Evolutionary conservation across 2,329 filamentous ascomycete species (phyloP).

Genomic region (Fusarium clavum): DNA sequence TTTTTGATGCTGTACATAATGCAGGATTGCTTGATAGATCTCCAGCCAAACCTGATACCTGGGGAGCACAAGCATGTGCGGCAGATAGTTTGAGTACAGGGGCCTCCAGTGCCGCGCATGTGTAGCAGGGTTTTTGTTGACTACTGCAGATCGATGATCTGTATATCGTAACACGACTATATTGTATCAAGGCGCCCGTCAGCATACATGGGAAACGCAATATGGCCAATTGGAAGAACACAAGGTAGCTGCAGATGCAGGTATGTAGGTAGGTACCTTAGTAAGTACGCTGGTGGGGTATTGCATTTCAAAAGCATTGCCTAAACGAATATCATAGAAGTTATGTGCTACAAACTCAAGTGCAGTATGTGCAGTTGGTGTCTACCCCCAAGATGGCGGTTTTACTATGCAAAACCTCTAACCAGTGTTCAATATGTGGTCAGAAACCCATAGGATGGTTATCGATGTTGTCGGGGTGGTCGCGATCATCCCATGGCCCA

Average conservation of each 20-base stretch:
- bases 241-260: constrained; percentile 14
- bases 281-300: not conserved
- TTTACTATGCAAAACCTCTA: not conserved
- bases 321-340: not conserved
- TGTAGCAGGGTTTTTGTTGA: constrained; percentile 28
- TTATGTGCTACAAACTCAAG: not conserved
- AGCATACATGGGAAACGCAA: constrained; percentile 2
- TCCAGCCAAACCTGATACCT: constrained; percentile 19
- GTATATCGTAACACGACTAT: constrained; percentile 28
- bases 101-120: constrained; percentile 26
- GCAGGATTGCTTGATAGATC: constrained; percentile 32
- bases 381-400: not conserved
- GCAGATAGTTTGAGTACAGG: constrained; percentile 23
- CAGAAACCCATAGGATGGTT: not conserved
- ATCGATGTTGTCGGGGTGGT: not conserved
- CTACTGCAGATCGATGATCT: constrained; percentile 38
- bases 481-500: constrained; percentile 12
- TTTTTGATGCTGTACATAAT: constrained; percentile 3
- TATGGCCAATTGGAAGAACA: constrained; percentile 8
- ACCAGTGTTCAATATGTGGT: not conserved
- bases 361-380: not conserved
- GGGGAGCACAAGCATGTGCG: constrained; percentile 34
- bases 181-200: constrained; percentile 13
- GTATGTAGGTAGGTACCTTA: not conserved
- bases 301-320: not conserved